Percentiles rank a stretch among this genome's conserved stretches.
phyloP scores from a whole-genome alignment of 2,329 filamentous ascomycete species.

The Pleurostoma richardsiae region DNA sequence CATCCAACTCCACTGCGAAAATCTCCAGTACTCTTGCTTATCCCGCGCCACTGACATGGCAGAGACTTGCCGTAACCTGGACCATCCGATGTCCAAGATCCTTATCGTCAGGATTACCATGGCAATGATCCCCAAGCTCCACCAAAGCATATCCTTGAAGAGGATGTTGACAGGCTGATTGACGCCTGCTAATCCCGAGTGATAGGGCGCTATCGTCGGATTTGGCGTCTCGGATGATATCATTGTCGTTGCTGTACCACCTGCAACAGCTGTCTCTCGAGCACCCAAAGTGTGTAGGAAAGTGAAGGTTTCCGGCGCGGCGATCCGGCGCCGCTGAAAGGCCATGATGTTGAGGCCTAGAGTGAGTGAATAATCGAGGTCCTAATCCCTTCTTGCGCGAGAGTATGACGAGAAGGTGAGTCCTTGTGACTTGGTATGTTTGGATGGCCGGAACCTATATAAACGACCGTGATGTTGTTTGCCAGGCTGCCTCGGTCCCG shows the following conservation, averaged over 20 bases:
- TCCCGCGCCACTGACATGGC: slow-evolving; percentile 49
- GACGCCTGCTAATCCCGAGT: slow-evolving; percentile 53
- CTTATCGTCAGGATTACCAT: slow-evolving; percentile 49
- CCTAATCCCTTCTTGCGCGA: neutral
- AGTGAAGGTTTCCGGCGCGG: slow-evolving; percentile 7
- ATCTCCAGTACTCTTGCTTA: slow-evolving; percentile 55
- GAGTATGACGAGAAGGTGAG: neutral
- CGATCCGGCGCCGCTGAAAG: slow-evolving; percentile 19
- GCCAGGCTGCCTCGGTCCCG: neutral
- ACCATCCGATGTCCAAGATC: slow-evolving; percentile 47
- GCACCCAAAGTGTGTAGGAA: slow-evolving; percentile 1
- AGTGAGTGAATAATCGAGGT: neutral
- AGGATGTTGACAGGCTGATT: slow-evolving; percentile 53
- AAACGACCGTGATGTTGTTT: neutral
- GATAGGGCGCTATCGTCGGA: slow-evolving; percentile 50
- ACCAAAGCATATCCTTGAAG: slow-evolving; percentile 55
- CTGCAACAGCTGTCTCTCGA: slow-evolving; percentile 11
- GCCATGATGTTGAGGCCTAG: slow-evolving; percentile 19
- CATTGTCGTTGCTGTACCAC: slow-evolving; percentile 5
- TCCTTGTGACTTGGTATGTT: neutral
- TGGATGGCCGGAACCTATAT: neutral
- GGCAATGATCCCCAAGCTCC: slow-evolving; percentile 52
- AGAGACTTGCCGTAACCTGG: slow-evolving; percentile 52
- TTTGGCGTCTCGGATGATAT: slow-evolving; percentile 22
- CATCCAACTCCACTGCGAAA: slow-evolving; percentile 54